phyloP scores from a whole-genome alignment of 208 protist species.

The Crithidia mellificae region DNA sequence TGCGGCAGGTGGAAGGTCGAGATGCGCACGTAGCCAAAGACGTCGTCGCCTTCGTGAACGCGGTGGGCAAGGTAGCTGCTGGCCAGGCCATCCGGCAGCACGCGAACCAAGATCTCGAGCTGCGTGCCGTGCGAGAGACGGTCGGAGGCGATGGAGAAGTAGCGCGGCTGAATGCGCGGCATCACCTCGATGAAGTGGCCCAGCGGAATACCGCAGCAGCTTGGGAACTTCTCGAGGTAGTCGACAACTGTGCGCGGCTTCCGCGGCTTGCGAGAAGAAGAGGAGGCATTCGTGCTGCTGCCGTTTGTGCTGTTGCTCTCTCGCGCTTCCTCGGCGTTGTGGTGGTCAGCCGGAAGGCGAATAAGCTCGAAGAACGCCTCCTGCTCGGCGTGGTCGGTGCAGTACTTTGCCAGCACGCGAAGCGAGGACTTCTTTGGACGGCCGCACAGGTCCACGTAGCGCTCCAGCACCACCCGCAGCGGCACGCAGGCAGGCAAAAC shows the following conservation, averaged over 20 bases:
- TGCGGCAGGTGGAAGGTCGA: constrained; percentile 88
- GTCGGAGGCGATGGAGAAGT: constrained; percentile 96
- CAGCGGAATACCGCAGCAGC: constrained; percentile 58
- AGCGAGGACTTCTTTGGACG: constrained; percentile 68
- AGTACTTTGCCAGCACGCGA: constrained; percentile 70
- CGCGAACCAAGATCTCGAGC: constrained; percentile 83
- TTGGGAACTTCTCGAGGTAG: constrained; percentile 73
- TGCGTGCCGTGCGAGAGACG: constrained; percentile 53
- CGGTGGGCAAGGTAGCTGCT: constrained; percentile 74
- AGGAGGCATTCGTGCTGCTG: too few relatives aligned
- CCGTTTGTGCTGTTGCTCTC: background rate
- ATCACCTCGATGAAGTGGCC: constrained; percentile 87
- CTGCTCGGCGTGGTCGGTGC: constrained; percentile 54
- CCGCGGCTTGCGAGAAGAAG: constrained; percentile 3
- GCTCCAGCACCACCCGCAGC: constrained; percentile 63
- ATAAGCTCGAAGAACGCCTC: constrained; percentile 53
- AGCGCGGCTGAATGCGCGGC: constrained; percentile 92
- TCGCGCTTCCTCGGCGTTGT: background rate
- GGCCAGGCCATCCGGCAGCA: constrained; percentile 78
- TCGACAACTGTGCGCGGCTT: constrained; percentile 64
- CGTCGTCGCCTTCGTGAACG: constrained; percentile 33
- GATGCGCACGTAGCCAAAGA: constrained; percentile 85
- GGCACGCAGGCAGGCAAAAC: constrained; percentile 60
- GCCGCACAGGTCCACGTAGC: constrained; percentile 80
- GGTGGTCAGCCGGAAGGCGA: constrained; percentile 8